Evolutionary conservation across 225 moss, liverwort and hornwort genomes (phyloP), one percentile per base, ranked within the genome.

Genomic region (Marchantia polymorpha): DNA sequence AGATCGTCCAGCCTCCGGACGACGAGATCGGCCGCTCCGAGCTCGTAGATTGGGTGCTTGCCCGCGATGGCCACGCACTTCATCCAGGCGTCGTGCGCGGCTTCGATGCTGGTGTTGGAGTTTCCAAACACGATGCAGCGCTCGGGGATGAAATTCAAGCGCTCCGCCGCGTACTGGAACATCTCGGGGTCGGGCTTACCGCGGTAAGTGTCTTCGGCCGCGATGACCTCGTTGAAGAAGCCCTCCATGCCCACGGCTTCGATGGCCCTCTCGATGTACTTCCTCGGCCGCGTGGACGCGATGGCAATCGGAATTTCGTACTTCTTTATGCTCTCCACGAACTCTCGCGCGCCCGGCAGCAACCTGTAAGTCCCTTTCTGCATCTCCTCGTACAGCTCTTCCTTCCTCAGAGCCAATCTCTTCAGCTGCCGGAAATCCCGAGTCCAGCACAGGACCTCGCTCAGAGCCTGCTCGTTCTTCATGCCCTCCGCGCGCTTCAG

Each of bases 231-330:
- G 64, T 86, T 87, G 61, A 99, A 99, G 52, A 92, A 87, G 0
- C 99, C 99, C 81, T 99, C 99, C 99, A 99, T 99, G 39, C 99
- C 99, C 0, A 99, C 91, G 1, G 95, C 99, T 85, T 99, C 95
- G 46, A 99, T 91, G 0, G 99, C 99, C 82, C 93, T 84, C 82
- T 92, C 95, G 50, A 99, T 56, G 75, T 95, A 99, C 81, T 83
- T 89, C 79, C 88, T 89, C 0, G 99, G 99, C 55, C 99, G 86
- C 0, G 99, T 99, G 0, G 99, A 99, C 0, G 93, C 93, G 0
- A 99, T 89, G 6, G 92, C 99, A 59, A 99, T 88, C 0, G 99
- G 99, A 29, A 93, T 87, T 1, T 91, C 83, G 70, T 90, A 93
- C 84, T 88, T 91, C 80, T 95, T 99, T 6, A 99, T 61, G 1